phyloP scores from a whole-genome alignment of 176 grass and related monocot species.

The Zoysia pacifica region DNA sequence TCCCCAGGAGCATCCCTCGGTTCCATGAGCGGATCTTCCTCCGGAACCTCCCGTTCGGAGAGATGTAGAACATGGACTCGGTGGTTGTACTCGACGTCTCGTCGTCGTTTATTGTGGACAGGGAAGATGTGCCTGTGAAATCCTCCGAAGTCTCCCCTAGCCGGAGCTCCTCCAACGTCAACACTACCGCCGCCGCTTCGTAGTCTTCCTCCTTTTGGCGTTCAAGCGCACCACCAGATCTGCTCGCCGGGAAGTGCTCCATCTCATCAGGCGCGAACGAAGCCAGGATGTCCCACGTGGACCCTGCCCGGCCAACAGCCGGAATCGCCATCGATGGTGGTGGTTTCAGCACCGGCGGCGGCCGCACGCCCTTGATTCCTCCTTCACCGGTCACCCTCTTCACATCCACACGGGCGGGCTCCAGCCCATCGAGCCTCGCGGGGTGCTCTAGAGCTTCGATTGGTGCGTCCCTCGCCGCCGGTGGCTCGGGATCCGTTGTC shows the following conservation, averaged over 20 bases:
- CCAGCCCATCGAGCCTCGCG: slow-evolving; percentile 7
- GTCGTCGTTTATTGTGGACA: slow-evolving; percentile 65
- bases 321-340: slow-evolving; percentile 55
- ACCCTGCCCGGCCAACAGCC: not conserved
- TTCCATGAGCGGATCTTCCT: slow-evolving; percentile 71
- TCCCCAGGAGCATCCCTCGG: slow-evolving; percentile 63
- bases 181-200: slow-evolving; percentile 18
- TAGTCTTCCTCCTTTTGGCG: slow-evolving; percentile 29
- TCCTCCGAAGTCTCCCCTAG: slow-evolving; percentile 57
- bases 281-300: slow-evolving; percentile 59
- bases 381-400: slow-evolving; percentile 36
- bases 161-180: slow-evolving; percentile 50
- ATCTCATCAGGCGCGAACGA: slow-evolving; percentile 53
- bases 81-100: slow-evolving; percentile 47
- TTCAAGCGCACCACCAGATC: slow-evolving; percentile 14
- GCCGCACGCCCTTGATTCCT: slow-evolving; percentile 71
- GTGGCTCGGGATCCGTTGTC: not conserved
- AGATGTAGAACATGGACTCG: slow-evolving; percentile 68
- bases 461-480: not conserved
- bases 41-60: slow-evolving; percentile 63
- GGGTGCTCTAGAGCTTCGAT: not conserved
- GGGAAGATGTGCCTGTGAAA: slow-evolving; percentile 67
- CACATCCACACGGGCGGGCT: not conserved
- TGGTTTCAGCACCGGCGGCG: slow-evolving; percentile 68
- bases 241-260: slow-evolving; percentile 11